Evolutionary conservation across 2,329 filamentous ascomycete genomes (phyloP).

Genomic region (Diaporthe velutina): DNA sequence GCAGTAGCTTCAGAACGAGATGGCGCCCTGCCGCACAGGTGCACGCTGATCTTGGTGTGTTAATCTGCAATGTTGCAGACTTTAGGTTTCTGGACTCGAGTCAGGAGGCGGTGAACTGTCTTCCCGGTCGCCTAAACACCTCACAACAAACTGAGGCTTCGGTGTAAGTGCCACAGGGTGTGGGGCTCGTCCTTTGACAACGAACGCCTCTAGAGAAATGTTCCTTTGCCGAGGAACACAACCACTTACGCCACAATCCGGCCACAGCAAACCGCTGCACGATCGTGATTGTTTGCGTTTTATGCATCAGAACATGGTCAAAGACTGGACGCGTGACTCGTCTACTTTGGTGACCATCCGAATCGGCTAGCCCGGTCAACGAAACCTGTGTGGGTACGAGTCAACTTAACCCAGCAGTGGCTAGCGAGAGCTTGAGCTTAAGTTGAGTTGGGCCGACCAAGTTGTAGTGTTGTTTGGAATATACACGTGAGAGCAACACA

Average conservation of each 20-base stretch:
- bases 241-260: neutral
- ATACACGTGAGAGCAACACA: neutral
- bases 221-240: neutral
- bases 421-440: slow-evolving; percentile 25
- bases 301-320: neutral
- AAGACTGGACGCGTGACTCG: neutral
- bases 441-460: neutral
- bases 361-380: neutral
- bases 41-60: slow-evolving; percentile 11
- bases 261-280: neutral
- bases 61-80: neutral
- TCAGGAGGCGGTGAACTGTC: slow-evolving; percentile 11
- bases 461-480: neutral
- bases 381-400: slow-evolving; percentile 1
- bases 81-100: slow-evolving; percentile 17
- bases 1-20: slow-evolving; percentile 4
- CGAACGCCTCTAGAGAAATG: neutral
- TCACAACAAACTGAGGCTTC: neutral
- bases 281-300: neutral
- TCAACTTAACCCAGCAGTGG: neutral
- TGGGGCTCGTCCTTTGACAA: neutral
- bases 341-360: neutral
- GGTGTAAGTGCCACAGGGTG: no score
- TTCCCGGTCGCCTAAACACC: neutral
- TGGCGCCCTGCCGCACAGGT: neutral